Percentiles rank a stretch among this genome's conserved stretches.
phyloP scores from a whole-genome alignment of 2,329 filamentous ascomycete species.

The Ophiocordyceps camponoti-saundersi region DNA sequence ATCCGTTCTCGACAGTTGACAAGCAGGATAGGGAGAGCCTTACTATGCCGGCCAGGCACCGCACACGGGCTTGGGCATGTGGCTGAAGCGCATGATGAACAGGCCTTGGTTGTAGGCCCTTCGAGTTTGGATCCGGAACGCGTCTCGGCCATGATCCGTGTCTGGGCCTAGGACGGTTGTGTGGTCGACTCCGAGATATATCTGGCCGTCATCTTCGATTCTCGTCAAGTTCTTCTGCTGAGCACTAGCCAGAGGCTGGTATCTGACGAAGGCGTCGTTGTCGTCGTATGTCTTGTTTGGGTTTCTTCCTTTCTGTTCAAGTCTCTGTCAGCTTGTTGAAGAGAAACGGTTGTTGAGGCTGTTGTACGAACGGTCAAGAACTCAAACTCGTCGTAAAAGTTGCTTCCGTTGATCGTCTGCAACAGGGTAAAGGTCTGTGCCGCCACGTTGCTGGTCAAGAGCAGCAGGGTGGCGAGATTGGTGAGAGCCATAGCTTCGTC shows the following conservation, averaged over 20 bases:
- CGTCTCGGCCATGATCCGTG: conserved; percentile 21
- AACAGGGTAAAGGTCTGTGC: background rate
- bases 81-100: conserved; percentile 31
- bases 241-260: conserved; percentile 16
- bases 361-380: conserved; percentile 10
- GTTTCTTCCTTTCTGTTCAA: conserved; percentile 8
- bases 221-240: conserved; percentile 11
- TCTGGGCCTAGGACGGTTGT: conserved; percentile 5
- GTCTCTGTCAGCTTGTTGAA: background rate
- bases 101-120: conserved; percentile 45
- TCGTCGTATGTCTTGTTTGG: conserved; percentile 6
- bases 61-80: conserved; percentile 45
- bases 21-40: conserved; percentile 3
- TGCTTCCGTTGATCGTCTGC: conserved; percentile 10
- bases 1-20: background rate
- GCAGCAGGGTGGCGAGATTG: background rate
- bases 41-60: conserved; percentile 55
- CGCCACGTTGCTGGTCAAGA: background rate
- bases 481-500: background rate
- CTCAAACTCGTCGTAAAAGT: conserved; percentile 27
- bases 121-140: conserved; percentile 49
- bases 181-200: conserved; percentile 19
- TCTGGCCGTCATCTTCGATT: conserved; percentile 9
- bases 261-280: conserved; percentile 28
- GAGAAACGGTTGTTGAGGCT: no score